These are phyloP conservation scores for Dictyophora rubrovolvata DNA, from an alignment of 768 basidiomycete genomes.

Conservation along the genomic window DNA sequence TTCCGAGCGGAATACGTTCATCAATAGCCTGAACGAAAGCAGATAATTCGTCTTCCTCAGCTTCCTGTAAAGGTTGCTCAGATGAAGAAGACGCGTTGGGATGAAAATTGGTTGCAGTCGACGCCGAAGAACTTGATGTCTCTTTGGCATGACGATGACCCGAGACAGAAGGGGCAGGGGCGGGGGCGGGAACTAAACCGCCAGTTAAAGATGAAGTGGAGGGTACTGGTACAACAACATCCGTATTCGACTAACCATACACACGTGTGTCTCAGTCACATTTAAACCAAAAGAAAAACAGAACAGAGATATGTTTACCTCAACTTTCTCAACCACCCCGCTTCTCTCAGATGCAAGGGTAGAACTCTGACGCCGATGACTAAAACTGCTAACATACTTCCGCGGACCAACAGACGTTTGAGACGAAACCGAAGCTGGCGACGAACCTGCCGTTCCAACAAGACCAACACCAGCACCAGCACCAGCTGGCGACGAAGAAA, in stretches of 20 bases:
- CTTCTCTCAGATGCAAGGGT: too few species aligned
- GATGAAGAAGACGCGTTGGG: conserved; percentile 34
- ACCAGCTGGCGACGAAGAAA: background rate
- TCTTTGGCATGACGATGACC: too few species aligned
- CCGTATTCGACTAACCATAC: too few species aligned
- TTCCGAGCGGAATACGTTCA: conserved; percentile 47
- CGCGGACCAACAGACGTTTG: conserved; percentile 27
- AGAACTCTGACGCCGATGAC: conserved; percentile 45
- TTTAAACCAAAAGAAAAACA: background rate
- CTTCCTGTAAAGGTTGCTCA: conserved; percentile 25
- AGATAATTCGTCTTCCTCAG: conserved; percentile 72
- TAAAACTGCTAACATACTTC: conserved; percentile 71
- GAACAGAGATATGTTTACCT: background rate
- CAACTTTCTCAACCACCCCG: background rate
- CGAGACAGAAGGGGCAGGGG: too few species aligned
- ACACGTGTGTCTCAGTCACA: too few species aligned
- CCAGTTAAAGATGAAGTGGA: too few species aligned
- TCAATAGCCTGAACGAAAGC: conserved; percentile 72
- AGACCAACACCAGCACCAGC: background rate
- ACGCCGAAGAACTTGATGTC: too few species aligned
- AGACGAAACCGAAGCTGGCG: background rate
- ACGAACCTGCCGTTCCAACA: conserved; percentile 17
- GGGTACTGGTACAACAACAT: too few species aligned
- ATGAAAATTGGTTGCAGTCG: background rate
- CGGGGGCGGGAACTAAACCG: too few species aligned